These are phyloP conservation scores for Nectriaceae sp. DNA, from an alignment of 2,329 filamentous ascomycete species.

Conservation along the genomic window DNA sequence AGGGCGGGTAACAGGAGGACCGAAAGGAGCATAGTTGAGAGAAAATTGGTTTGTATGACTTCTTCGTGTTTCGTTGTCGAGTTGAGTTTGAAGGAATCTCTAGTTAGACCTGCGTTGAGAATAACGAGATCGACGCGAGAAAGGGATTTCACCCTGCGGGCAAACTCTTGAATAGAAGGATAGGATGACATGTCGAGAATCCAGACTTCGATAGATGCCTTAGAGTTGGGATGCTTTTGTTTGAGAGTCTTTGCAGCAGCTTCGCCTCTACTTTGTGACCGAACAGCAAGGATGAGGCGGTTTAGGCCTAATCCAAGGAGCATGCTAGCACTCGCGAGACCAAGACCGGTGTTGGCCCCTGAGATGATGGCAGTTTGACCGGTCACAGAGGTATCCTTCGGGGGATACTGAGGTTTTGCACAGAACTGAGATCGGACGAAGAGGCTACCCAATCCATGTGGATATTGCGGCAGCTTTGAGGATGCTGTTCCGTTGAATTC, in stretches of 20 bases:
- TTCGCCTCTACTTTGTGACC: conserved; percentile 37
- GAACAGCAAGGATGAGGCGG: conserved; percentile 46
- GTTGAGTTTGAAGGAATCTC: neutral
- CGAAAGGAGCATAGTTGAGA: neutral
- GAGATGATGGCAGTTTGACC: conserved; percentile 47
- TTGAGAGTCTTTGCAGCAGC: conserved; percentile 26
- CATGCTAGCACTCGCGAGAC: conserved; percentile 43
- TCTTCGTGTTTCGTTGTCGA: neutral
- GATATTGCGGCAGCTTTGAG: too few species aligned
- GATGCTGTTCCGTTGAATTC: too few species aligned
- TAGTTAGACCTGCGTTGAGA: conserved; percentile 11
- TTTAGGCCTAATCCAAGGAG: conserved; percentile 40
- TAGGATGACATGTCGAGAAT: conserved; percentile 17
- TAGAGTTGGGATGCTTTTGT: conserved; percentile 5
- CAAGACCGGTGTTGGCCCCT: conserved; percentile 48
- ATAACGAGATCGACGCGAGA: conserved; percentile 12
- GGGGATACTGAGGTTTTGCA: neutral
- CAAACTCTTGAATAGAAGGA: conserved; percentile 10
- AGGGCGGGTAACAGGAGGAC: conserved; percentile 6
- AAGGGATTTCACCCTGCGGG: neutral
- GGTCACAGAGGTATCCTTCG: conserved; percentile 20
- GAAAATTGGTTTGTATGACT: neutral
- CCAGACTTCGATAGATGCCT: conserved; percentile 8
- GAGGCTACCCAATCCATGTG: too few species aligned
- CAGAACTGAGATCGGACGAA: neutral